phyloP scores from a whole-genome alignment of 2,329 filamentous ascomycete genomes.

The Aspergillus sp. region DNA sequence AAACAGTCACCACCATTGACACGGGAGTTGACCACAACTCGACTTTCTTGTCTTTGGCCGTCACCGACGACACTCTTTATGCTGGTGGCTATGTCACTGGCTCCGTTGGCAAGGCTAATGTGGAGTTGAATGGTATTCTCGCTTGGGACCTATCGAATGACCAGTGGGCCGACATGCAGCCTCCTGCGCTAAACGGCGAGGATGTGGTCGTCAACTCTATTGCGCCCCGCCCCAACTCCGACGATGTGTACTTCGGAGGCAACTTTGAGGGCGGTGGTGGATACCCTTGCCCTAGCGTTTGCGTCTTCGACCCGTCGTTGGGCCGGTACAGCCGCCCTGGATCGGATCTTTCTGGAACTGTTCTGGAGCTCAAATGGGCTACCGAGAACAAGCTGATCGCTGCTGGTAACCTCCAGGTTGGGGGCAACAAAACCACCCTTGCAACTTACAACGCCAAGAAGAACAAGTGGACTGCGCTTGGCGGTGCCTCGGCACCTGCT shows the following conservation, averaged over 20 bases:
- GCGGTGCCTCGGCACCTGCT: slow-evolving; percentile 42
- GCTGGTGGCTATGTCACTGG: slow-evolving; percentile 77
- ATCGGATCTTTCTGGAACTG: slow-evolving; percentile 61
- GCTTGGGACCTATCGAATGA: slow-evolving; percentile 67
- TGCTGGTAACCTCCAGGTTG: slow-evolving; percentile 67
- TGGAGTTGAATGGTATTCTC: slow-evolving; percentile 64
- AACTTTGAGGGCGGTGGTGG: slow-evolving; percentile 76
- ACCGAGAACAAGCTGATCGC: slow-evolving; percentile 65
- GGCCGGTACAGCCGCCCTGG: slow-evolving; percentile 78
- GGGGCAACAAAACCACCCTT: slow-evolving; percentile 59
- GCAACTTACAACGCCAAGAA: slow-evolving; percentile 65
- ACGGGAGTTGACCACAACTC: slow-evolving; percentile 61
- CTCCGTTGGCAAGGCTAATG: slow-evolving; percentile 52
- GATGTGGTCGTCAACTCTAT: slow-evolving; percentile 71
- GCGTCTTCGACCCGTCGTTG: slow-evolving; percentile 63
- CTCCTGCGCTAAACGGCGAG: slow-evolving; percentile 64
- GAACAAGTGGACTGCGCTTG: slow-evolving; percentile 56
- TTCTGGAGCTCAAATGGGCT: slow-evolving; percentile 69
- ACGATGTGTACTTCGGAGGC: slow-evolving; percentile 78
- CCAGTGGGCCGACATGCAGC: slow-evolving; percentile 59
- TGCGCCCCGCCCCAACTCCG: slow-evolving; percentile 60
- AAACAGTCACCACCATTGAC: slow-evolving; percentile 62
- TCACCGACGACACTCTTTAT: slow-evolving; percentile 63
- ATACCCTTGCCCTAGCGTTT: slow-evolving; percentile 74
- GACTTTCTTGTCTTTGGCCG: slow-evolving; percentile 64